Conservation (phyloP, 2,329 filamentous ascomycete species). For the Aciculosporium take region DNA sequence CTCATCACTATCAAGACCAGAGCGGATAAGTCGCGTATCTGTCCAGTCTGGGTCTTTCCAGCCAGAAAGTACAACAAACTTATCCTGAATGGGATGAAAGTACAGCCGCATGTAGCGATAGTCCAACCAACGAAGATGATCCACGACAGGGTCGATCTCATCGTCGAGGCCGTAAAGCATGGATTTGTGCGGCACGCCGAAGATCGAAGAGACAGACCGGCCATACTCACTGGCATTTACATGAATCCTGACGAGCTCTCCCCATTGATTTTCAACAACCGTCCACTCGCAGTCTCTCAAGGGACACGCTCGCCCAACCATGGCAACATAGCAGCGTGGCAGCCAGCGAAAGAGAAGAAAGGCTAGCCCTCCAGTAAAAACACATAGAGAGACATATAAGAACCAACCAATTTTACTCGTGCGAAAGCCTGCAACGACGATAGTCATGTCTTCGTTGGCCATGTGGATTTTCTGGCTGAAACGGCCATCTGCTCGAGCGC, state of each 20-base stretch:
- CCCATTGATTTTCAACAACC: conserved; percentile 95
- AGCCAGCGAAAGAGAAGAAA: conserved; percentile 85
- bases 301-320: conserved; percentile 55
- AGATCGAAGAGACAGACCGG: conserved; percentile 45
- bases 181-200: conserved; percentile 51
- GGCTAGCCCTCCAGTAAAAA: conserved; percentile 58
- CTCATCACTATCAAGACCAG: conserved; percentile 78
- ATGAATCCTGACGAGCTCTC: conserved; percentile 67
- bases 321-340: conserved; percentile 66
- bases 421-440: conserved; percentile 81
- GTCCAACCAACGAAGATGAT: conserved; percentile 62
- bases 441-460: conserved; percentile 81
- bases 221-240: conserved; percentile 43
- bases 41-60: conserved; percentile 94
- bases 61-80: conserved; percentile 70
- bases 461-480: conserved; percentile 87
- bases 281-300: conserved; percentile 76
- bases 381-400: conserved; percentile 56
- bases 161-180: conserved; percentile 40
- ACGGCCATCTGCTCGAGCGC: conserved; percentile 47
- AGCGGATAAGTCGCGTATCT: conserved; percentile 57
- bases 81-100: conserved; percentile 79
- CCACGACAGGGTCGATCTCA: conserved; percentile 59
- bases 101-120: conserved; percentile 92
- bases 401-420: conserved; percentile 58